Percentiles rank a stretch among this genome's conserved stretches.
Conservation (phyloP, 352 stramenopile species). For the Peronospora farinosa region DNA sequence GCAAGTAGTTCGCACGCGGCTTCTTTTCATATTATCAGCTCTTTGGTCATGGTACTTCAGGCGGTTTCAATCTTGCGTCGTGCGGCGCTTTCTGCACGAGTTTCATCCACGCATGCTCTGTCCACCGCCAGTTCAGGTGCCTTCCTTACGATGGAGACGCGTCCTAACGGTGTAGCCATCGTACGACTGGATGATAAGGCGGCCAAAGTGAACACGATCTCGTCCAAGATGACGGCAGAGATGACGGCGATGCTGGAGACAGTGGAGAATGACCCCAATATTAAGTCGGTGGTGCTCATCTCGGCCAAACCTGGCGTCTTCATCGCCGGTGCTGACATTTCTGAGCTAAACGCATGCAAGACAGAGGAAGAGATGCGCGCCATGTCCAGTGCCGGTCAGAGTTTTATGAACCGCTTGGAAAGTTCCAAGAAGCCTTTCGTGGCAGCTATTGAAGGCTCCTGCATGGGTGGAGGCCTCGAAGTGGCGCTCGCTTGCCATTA, state of each 20-base stretch:
- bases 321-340: constrained; percentile 97
- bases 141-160: constrained; percentile 87
- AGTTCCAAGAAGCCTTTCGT: constrained; percentile 93
- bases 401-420: constrained; percentile 89
- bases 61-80: constrained; percentile 25
- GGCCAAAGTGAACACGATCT: constrained; percentile 92
- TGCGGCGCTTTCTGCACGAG: constrained; percentile 8
- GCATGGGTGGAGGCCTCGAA: constrained; percentile 95
- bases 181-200: constrained; percentile 89
- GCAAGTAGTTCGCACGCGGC: not conserved
- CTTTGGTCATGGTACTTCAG: constrained; percentile 26
- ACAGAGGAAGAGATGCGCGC: constrained; percentile 89
- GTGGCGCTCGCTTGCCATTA: constrained; percentile 97
- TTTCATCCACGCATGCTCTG: constrained; percentile 16
- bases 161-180: constrained; percentile 83
- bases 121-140: constrained; percentile 39
- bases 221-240: constrained; percentile 86
- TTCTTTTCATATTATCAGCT: not conserved
- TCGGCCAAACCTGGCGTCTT: constrained; percentile 96
- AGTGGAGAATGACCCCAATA: constrained; percentile 81
- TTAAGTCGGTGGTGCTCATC: constrained; percentile 97
- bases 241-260: constrained; percentile 83
- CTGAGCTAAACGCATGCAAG: constrained; percentile 87
- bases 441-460: constrained; percentile 94
- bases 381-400: constrained; percentile 89